Conservation (phyloP, 352 stramenopile genomes). For the Phytophthora pseudosyringae region DNA sequence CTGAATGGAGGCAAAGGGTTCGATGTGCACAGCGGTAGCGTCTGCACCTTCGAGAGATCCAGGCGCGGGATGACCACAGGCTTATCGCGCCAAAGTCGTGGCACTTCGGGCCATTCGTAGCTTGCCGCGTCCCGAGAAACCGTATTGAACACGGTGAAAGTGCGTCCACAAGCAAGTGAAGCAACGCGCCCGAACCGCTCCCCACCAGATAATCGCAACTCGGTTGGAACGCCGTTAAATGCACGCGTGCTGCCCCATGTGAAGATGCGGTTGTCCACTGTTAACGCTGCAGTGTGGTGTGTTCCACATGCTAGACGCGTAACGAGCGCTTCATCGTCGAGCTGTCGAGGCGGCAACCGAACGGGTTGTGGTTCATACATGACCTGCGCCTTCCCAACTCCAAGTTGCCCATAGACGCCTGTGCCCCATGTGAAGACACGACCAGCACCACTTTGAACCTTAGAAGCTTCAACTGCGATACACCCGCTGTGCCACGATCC, state of each 20-base stretch:
- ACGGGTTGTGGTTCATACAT: constrained; percentile 53
- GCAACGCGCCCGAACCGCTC: constrained; percentile 53
- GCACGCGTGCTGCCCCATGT: constrained; percentile 68
- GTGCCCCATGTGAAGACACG: constrained; percentile 78
- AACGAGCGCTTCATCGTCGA: constrained; percentile 50
- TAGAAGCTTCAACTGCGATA: constrained; percentile 38
- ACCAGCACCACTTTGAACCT: constrained; percentile 19
- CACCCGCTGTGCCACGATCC: constrained; percentile 79
- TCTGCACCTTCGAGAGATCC: constrained; percentile 48
- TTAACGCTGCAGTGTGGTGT: constrained; percentile 71
- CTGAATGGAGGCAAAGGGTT: constrained; percentile 30
- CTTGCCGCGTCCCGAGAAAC: constrained; percentile 51
- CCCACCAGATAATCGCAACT: constrained; percentile 41
- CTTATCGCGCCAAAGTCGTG: constrained; percentile 56
- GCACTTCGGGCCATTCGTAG: constrained; percentile 63
- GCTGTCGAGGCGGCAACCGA: constrained; percentile 26
- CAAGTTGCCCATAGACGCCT: constrained; percentile 77
- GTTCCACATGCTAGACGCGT: constrained; percentile 63
- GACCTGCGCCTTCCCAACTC: constrained; percentile 48
- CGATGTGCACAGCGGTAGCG: constrained; percentile 53
- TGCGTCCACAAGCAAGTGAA: constrained; percentile 72
- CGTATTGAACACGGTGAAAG: constrained; percentile 82
- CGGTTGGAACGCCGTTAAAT: constrained; percentile 48
- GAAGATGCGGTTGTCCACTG: constrained; percentile 58
- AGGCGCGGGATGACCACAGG: constrained; percentile 54